Conservation (phyloP, 2,329 filamentous ascomycete species). For the Graphilbum fragrans region DNA sequence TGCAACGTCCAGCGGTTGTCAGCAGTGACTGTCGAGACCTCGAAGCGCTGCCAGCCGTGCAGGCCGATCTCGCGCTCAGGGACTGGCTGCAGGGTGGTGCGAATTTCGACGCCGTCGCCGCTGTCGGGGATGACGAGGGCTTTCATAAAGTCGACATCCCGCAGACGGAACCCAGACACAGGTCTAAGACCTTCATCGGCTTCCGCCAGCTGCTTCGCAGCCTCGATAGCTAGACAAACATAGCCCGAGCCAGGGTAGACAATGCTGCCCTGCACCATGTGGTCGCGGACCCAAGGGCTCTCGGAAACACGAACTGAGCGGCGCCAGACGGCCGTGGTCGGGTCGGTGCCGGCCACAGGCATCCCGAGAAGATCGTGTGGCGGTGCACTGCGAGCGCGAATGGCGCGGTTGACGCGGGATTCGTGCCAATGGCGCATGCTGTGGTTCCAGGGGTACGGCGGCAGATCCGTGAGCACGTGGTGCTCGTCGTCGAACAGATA, state of each 20-base stretch:
- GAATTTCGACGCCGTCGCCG: too few species aligned
- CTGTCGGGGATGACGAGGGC: too few species aligned
- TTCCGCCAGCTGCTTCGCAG: slow-evolving; percentile 26
- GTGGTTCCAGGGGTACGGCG: slow-evolving; percentile 32
- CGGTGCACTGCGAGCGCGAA: too few species aligned
- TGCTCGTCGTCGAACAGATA: too few species aligned
- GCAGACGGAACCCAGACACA: too few species aligned
- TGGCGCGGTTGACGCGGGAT: slow-evolving; percentile 28
- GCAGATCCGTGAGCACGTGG: background rate
- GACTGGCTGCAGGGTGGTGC: too few species aligned
- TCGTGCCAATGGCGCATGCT: slow-evolving; percentile 34
- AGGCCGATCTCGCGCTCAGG: too few species aligned
- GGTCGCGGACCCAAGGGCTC: slow-evolving; percentile 45
- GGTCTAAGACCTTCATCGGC: slow-evolving; percentile 11
- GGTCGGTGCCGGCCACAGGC: slow-evolving; percentile 28
- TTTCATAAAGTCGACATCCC: too few species aligned
- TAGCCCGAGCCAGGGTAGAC: slow-evolving; percentile 44
- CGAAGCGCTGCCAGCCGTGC: too few species aligned
- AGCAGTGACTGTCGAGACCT: too few species aligned
- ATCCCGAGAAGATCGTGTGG: slow-evolving; percentile 35
- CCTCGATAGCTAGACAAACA: slow-evolving; percentile 38
- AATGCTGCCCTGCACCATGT: slow-evolving; percentile 42
- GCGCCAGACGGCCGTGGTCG: slow-evolving; percentile 34
- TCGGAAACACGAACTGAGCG: slow-evolving; percentile 34
- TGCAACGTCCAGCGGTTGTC: too few species aligned